Evolutionary conservation across 805 yeast species (phyloP), one percentile per base, ranked within the genome.

Genomic region (Metschnikowia drakensbergensis): DNA sequence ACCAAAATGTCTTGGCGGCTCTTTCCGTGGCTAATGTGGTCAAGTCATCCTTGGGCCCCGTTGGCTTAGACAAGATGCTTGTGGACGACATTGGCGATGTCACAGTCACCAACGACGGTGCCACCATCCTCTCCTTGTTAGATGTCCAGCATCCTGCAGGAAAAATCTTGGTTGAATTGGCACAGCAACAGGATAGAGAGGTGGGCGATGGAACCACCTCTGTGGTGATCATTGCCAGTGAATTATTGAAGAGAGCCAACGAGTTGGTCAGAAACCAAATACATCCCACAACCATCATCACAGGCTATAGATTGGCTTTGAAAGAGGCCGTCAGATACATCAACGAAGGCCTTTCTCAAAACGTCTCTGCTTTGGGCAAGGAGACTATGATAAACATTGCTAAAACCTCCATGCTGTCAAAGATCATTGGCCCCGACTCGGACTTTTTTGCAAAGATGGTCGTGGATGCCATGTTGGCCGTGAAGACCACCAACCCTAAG

Each of bases 61-160:
- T 94, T 32, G 99, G 99, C 27, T 77, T 94, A 46, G 99, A 94
- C 72, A 94, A 94, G 74, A 94, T 94, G 97, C 78, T 94, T 42
- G 99, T 94, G 35, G 99, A 94, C 69, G 99, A 94, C 63, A 95
- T 94, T 69, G 99, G 99, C 54, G 99, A 95, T 70, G 97, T 94
- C 40, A 91, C 97, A 5, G 97, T 94, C 44, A 94, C 99, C 40
- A 94, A 94, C 69, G 99, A 94, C 69, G 99, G 99, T 57, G 99
- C 99, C 51, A 94, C 99, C 4, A 94, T 94, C 60, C 75, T 94
- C 54, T 79, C 89, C 7, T 71, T 95, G 46, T 75, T 94, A 55
- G 99, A 94, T 65, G 98, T 94, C 45, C 97, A 94, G 70, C 99
- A 94, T 67, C 99, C 99, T 32, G 99, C 99, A 1, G 99, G 98